Conservation (phyloP, 1,284 basidiomycete genomes). For the Ustilago xerochloae region DNA sequence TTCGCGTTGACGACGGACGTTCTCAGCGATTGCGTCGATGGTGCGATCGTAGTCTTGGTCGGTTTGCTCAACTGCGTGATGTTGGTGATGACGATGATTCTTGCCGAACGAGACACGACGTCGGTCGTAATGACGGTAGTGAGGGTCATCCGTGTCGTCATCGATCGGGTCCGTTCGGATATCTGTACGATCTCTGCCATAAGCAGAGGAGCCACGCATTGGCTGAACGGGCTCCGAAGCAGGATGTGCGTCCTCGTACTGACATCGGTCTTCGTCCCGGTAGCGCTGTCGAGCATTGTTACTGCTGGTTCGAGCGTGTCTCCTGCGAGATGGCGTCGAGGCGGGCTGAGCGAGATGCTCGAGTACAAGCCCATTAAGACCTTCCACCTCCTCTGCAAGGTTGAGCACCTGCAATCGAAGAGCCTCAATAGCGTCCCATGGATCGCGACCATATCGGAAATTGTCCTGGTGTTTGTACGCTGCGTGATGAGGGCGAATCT, state of each 20-base stretch:
- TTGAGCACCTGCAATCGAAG: slow-evolving; percentile 38
- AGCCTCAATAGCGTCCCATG: slow-evolving; percentile 49
- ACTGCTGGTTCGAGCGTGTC: slow-evolving; percentile 3
- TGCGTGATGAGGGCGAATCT: slow-evolving; percentile 7
- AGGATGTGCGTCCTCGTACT: slow-evolving; percentile 24
- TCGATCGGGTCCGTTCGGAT: slow-evolving; percentile 33
- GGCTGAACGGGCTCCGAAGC: slow-evolving; percentile 34
- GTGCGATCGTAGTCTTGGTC: slow-evolving; percentile 43
- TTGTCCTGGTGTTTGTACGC: slow-evolving; percentile 27
- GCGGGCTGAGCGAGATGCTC: slow-evolving; percentile 16
- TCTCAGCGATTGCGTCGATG: slow-evolving; percentile 40
- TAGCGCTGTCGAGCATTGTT: slow-evolving; percentile 3
- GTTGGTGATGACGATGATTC: slow-evolving; percentile 6
- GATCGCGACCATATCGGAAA: slow-evolving; percentile 27
- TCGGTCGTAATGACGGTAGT: slow-evolving; percentile 15
- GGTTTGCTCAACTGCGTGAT: neutral
- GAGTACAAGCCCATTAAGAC: slow-evolving; percentile 44
- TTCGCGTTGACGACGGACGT: slow-evolving; percentile 26
- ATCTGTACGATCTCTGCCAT: slow-evolving; percentile 4
- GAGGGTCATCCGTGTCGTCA: slow-evolving; percentile 13
- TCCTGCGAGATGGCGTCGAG: neutral
- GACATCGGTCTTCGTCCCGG: neutral
- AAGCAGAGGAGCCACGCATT: neutral
- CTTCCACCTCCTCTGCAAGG: slow-evolving; percentile 41
- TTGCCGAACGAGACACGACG: slow-evolving; percentile 26